Conservation (phyloP, 345 rosid species). For the Barbarea vulgaris region DNA sequence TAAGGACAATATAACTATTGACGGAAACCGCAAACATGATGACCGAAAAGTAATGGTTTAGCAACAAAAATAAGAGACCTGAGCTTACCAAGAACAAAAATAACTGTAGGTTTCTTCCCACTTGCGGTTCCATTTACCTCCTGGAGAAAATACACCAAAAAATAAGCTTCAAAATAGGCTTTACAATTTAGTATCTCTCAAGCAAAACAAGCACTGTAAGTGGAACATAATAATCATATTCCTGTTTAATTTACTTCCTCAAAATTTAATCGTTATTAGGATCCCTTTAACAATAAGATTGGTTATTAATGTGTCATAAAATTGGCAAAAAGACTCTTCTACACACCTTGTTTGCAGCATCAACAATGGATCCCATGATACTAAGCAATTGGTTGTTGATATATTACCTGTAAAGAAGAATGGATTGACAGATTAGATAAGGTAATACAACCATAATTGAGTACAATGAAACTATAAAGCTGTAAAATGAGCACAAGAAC, state of each 20-base stretch:
- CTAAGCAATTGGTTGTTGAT: constrained; percentile 24
- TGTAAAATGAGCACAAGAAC: background rate
- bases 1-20: background rate
- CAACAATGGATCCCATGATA: constrained; percentile 64
- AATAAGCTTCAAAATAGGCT: background rate
- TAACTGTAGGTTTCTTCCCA: constrained; percentile 73
- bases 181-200: background rate
- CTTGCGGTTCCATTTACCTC: constrained; percentile 50
- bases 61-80: background rate
- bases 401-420: constrained; percentile 25
- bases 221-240: background rate
- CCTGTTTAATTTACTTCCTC: too few species aligned
- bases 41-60: background rate
- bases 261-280: background rate
- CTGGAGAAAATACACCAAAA: constrained; percentile 42
- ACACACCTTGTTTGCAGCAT: constrained; percentile 49
- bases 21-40: background rate
- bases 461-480: background rate
- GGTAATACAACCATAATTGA: background rate
- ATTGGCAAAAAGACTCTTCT: background rate
- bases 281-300: background rate
- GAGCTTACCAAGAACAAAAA: constrained; percentile 84
- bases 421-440: background rate
- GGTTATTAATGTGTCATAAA: background rate
- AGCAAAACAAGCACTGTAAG: background rate